Evolutionary conservation across 73 alveolate genomes (phyloP), one percentile per base, ranked within the genome.

Genomic region (Paramecium bursaria): DNA sequence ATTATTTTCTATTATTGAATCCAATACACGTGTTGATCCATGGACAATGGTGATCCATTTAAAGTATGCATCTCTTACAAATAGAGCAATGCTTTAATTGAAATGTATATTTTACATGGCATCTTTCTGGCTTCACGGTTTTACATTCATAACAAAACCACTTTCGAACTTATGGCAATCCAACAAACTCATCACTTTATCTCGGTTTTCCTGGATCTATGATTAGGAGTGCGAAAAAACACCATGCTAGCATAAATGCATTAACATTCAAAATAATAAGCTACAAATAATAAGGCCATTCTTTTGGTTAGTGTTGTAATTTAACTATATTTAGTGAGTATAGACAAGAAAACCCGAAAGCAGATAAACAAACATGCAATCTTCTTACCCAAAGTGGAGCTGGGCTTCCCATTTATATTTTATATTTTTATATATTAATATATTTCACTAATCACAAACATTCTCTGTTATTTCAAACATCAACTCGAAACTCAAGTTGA

Each of bases 21-120:
- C 91, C 91, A 35, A 85, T 90, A 75, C 91, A 85, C 25, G 80
- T 77, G 39, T 73, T 75, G 15, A 85, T 85, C 91, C 91, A 85
- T 29, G 91, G 91, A 75, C 91, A 85, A 51, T 85, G 91, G 30
- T 85, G 91, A 75, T 85, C 91, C 90, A 85, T 77, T 44, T 85
- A 26, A 19, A 85, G 44, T 9, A 85, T 74, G 49, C 91, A 85
- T 14, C 88, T 30, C 25, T 85, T 73, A 51, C 91, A 85, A 11
- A 85, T 51, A 46, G 89, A 75, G 35, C 91, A 85, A 75, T 85
- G 91, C 82, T 67, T 39, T 39, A 39, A 31, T 35, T 7, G 11
- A 39, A 39, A 35, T 35, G 19, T 14, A 13, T 15, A 39, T 35
- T 57, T 0, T 67, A 67, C 82, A 85, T 85, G 91, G 21, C 91